Percentiles rank a stretch among this genome's conserved stretches.
phyloP scores from a whole-genome alignment of 352 stramenopile genomes.

The Pythium diclinum region DNA sequence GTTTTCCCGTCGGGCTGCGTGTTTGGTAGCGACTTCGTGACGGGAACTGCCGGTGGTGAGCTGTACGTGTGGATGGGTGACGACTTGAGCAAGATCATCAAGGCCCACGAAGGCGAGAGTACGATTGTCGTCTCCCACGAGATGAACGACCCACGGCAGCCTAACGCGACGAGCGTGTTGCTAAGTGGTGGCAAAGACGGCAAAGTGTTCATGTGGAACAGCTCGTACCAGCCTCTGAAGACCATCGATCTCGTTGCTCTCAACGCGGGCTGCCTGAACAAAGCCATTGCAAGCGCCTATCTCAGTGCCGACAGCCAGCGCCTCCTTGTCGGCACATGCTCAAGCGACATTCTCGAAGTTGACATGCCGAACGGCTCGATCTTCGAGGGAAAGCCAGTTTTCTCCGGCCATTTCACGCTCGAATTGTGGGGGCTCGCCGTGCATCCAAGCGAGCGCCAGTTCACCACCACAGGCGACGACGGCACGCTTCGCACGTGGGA shows the following conservation, averaged over 20 bases:
- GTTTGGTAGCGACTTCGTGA: constrained; percentile 53
- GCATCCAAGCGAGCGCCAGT: constrained; percentile 60
- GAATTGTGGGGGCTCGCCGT: constrained; percentile 83
- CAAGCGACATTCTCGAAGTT: constrained; percentile 86
- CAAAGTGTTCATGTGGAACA: constrained; percentile 65
- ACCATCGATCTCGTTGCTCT: constrained; percentile 52
- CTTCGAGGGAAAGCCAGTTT: constrained; percentile 36
- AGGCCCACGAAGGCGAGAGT: constrained; percentile 60
- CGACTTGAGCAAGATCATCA: constrained; percentile 47
- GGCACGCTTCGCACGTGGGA: constrained; percentile 82
- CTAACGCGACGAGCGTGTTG: constrained; percentile 24
- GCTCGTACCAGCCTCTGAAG: constrained; percentile 65
- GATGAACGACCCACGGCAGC: not conserved
- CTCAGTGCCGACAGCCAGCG: constrained; percentile 42
- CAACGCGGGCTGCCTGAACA: constrained; percentile 35
- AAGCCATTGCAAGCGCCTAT: constrained; percentile 42
- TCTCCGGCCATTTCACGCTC: constrained; percentile 61
- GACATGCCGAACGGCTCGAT: constrained; percentile 40
- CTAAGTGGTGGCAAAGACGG: constrained; percentile 73
- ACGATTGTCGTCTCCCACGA: constrained; percentile 35
- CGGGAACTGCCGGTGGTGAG: constrained; percentile 45
- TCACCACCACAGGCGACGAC: constrained; percentile 80
- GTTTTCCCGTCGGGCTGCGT: constrained; percentile 43
- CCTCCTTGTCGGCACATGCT: constrained; percentile 80
- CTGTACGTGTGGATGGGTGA: constrained; percentile 59